Evolutionary conservation across 2,329 filamentous ascomycete genomes (phyloP).

Genomic region (Albifimbria verrucaria): DNA sequence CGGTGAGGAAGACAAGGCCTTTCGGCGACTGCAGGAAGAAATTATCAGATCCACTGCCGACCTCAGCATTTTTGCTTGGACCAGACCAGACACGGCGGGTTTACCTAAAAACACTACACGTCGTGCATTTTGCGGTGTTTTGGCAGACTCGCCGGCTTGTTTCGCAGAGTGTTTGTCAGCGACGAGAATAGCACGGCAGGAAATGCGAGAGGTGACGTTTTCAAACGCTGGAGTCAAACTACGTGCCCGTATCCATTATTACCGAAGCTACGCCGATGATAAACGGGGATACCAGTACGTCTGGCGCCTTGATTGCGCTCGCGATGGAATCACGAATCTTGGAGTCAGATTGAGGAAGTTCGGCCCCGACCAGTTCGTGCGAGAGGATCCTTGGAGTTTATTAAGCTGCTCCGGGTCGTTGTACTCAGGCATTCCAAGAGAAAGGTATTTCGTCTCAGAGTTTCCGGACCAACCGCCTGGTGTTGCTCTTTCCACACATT

Average conservation of each 20-base stretch:
- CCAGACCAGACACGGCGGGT: neutral
- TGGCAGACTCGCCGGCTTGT: neutral
- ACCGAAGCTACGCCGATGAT: neutral
- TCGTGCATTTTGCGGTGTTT: neutral
- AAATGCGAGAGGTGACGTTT: neutral
- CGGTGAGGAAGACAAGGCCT: conserved; percentile 17
- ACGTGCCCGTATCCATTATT: neutral
- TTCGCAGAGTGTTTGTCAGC: neutral
- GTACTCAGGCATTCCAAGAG: neutral
- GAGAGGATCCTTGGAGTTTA: neutral
- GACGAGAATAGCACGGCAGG: neutral
- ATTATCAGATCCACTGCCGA: conserved; percentile 1
- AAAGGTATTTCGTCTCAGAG: neutral
- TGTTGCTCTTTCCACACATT: neutral
- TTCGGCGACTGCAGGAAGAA: conserved; percentile 17
- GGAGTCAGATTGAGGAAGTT: neutral
- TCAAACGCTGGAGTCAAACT: neutral
- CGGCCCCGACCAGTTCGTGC: neutral
- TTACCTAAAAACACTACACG: neutral
- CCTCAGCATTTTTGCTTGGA: conserved; percentile 1
- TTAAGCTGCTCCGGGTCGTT: neutral
- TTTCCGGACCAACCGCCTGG: neutral
- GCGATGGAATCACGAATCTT: neutral
- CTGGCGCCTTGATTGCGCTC: neutral
- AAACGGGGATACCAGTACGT: neutral